phyloP scores from a whole-genome alignment of 1,284 basidiomycete genomes.

The Coniferiporia sulphurascens region DNA sequence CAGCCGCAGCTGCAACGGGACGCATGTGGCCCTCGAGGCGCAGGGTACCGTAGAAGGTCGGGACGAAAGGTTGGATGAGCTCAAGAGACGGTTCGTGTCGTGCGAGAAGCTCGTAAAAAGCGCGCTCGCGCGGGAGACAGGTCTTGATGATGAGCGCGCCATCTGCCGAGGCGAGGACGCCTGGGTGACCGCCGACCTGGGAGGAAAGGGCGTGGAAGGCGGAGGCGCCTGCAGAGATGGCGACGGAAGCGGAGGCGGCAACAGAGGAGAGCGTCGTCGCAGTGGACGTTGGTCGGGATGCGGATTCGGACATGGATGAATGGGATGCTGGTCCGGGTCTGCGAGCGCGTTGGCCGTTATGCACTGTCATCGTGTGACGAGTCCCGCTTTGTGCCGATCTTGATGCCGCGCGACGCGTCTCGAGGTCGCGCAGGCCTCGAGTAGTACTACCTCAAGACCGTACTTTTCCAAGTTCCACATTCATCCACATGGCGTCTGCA shows the following conservation, averaged over 20 bases:
- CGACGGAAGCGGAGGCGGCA: background rate
- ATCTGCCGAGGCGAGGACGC: conserved; percentile 70
- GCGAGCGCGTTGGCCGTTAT: too few relatives aligned
- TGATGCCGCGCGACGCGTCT: background rate
- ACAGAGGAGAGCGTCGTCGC: background rate
- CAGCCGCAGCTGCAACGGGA: background rate
- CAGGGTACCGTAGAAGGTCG: conserved; percentile 74
- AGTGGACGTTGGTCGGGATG: background rate
- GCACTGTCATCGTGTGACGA: too few relatives aligned
- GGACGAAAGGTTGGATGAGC: conserved; percentile 53
- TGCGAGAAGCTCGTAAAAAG: conserved; percentile 73
- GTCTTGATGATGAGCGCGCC: conserved; percentile 85
- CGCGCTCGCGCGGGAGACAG: conserved; percentile 65
- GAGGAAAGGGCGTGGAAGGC: conserved; percentile 34
- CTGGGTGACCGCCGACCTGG: conserved; percentile 88
- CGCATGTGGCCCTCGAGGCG: conserved; percentile 57
- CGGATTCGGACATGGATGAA: background rate
- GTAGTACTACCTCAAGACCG: too few relatives aligned
- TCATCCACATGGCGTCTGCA: conserved; percentile 51
- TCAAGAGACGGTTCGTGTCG: conserved; percentile 35
- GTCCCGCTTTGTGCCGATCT: background rate
- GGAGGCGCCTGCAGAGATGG: background rate
- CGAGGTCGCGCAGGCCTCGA: too few relatives aligned
- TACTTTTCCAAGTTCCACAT: background rate
- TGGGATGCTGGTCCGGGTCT: too few relatives aligned